Evolutionary conservation across 805 yeast species (phyloP).

Genomic region (Wickerhamiella siamensis): DNA sequence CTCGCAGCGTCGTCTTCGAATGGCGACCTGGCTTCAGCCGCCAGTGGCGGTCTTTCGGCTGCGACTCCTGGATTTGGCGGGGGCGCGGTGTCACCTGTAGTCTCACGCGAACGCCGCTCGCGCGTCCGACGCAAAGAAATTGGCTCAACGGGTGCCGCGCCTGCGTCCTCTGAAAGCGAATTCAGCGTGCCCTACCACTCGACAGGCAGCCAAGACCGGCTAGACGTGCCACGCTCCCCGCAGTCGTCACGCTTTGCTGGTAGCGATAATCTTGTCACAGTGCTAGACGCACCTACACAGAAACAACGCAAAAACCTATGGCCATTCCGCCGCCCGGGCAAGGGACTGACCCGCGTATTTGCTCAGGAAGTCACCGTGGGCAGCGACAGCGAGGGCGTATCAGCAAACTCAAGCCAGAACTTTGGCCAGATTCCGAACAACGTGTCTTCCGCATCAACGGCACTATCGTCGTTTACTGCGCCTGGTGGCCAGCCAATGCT

Average conservation of each 20-base stretch:
- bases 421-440: background rate
- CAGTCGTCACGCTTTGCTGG: background rate
- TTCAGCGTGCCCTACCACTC: background rate
- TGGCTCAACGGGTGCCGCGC: conserved; percentile 1
- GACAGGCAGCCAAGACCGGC: background rate
- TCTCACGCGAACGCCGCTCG: background rate
- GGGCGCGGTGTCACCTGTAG: background rate
- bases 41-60: background rate
- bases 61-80: background rate
- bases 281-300: conserved; percentile 1
- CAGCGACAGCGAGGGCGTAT: background rate
- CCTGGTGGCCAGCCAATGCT: conserved; percentile 1
- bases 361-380: conserved; percentile 3
- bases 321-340: conserved; percentile 5
- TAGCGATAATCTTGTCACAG: conserved; percentile 2
- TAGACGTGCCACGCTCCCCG: background rate
- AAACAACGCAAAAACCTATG: conserved; percentile 1
- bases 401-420: background rate
- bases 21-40: too few relatives aligned
- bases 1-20: too few relatives aligned
- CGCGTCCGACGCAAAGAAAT: conserved; percentile 1
- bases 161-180: background rate
- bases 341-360: conserved; percentile 1
- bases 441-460: background rate
- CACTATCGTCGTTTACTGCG: background rate